Base-by-base conservation (phyloP, 2,329 filamentous ascomycete species). In the Incumbomyces lentus region DNA sequence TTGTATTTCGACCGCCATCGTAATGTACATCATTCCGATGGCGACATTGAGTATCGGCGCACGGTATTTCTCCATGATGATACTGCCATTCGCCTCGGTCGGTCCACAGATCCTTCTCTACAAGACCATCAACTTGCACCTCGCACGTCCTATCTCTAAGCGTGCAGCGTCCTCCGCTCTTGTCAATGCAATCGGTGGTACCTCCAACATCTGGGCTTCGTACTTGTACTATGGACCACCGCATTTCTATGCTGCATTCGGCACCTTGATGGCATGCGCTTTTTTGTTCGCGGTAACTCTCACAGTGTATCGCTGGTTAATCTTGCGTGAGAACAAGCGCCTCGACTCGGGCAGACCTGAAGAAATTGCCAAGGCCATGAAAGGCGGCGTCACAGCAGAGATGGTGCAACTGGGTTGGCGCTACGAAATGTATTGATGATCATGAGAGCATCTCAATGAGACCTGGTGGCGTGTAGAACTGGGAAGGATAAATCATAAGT, bases 131-230 rank as follows among this genome's bases (percentile, higher is more conserved):
- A 67, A 67, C 43, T 52, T 67, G 12, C 64, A 68, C 37, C 58
- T 70, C 5, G 64, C 67, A 7, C 62, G 67, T 1, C 68, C 68
- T 0, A 52, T 64, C 7, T 58, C 67, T 0, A 70, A 70, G 53
- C 65, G 68, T 8, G 67, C 68, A 0, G 67, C 64, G 1, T 68
- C 63, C 2, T 62, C 61, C 2, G 68, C 68, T 5, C 46, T 69
- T 17, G 62, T 69, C 40, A 70, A 70, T 52, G 80, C 81, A 1
- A 70, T 86, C 5, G 76, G 74, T 14, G 86, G 88, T 60, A 71
- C 35, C 29, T 46, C 47, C 14, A 51, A 50, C 40, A 56, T 58
- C 34, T 58, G 56, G 56, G 51, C 52, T 10, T 54, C 52, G 6
- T 58, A 58, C 44, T 47, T 58, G 18, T 59, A 59, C 49, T 54